Conservation (phyloP, 2,329 filamentous ascomycete species). For the Arthroderma sp. region DNA sequence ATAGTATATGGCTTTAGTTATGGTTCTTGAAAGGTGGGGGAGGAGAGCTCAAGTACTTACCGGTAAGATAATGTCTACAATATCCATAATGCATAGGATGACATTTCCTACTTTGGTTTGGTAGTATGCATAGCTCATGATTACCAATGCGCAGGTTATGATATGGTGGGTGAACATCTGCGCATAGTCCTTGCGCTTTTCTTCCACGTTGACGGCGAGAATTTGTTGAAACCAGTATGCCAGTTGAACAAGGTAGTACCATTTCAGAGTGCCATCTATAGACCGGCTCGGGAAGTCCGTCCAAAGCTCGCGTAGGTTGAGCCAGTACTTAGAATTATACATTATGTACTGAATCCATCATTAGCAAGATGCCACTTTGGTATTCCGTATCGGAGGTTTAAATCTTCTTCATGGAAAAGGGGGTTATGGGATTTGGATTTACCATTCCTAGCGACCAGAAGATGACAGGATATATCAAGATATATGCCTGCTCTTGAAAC, state of each 20-base stretch:
- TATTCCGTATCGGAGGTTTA: background rate
- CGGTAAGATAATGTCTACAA: constrained; percentile 75
- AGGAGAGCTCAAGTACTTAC: constrained; percentile 33
- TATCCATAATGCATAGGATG: constrained; percentile 81
- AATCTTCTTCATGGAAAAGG: too few relatives aligned
- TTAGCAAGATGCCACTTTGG: background rate
- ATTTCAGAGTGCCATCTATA: constrained; percentile 61
- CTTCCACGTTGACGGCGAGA: constrained; percentile 84
- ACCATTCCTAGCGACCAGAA: constrained; percentile 80
- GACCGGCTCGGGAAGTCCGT: constrained; percentile 68
- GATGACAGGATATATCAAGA: constrained; percentile 65
- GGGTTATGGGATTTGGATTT: constrained; percentile 21
- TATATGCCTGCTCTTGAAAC: constrained; percentile 89
- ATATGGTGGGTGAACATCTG: constrained; percentile 95
- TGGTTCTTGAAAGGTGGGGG: too few relatives aligned
- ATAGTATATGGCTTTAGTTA: background rate
- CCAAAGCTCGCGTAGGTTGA: constrained; percentile 68
- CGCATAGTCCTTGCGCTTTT: constrained; percentile 82
- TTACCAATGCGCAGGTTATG: constrained; percentile 68
- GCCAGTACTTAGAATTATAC: constrained; percentile 62
- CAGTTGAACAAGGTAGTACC: constrained; percentile 79
- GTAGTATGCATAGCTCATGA: constrained; percentile 70
- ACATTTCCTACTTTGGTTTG: constrained; percentile 76
- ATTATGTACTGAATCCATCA: constrained; percentile 54
- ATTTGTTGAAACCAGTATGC: constrained; percentile 92